These are phyloP conservation scores for Mortierella alpina DNA, from an alignment of 192 early-diverging fungal genomes.

Conservation along the genomic window DNA sequence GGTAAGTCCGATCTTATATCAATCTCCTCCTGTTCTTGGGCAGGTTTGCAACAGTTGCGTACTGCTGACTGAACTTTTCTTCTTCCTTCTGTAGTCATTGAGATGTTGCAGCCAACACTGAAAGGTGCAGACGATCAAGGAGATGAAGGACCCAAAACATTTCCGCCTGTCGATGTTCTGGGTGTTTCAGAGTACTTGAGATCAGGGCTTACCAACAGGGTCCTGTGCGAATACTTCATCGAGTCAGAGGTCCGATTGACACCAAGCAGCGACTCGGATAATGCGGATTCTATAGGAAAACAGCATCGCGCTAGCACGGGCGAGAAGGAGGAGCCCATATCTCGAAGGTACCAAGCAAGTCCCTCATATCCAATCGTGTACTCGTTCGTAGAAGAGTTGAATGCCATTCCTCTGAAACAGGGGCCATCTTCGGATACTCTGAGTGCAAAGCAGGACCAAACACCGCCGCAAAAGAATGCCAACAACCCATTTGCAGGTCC, in stretches of 20 bases:
- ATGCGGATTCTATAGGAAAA: neutral
- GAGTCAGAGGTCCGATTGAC: neutral
- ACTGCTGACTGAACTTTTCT: neutral
- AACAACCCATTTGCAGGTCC: slow-evolving; percentile 22
- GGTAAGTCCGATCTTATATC: neutral
- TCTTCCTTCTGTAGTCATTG: slow-evolving; percentile 13
- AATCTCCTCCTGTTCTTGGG: neutral
- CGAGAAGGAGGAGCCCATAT: neutral
- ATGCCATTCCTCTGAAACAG: neutral
- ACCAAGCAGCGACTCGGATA: neutral
- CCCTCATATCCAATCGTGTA: slow-evolving; percentile 34
- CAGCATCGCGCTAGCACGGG: neutral
- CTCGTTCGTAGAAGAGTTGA: slow-evolving; percentile 22
- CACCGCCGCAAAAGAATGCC: neutral
- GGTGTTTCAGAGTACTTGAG: slow-evolving; percentile 18
- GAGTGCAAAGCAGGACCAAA: neutral
- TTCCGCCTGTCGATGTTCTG: slow-evolving; percentile 23
- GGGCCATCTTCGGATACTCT: too few relatives aligned
- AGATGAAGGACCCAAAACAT: slow-evolving; percentile 11
- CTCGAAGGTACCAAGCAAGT: neutral
- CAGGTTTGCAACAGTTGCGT: too few relatives aligned
- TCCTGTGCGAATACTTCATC: slow-evolving; percentile 13
- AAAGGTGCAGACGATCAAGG: slow-evolving; percentile 15
- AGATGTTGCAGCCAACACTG: slow-evolving; percentile 15
- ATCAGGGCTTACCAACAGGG: slow-evolving; percentile 11